Evolutionary conservation across 2,329 filamentous ascomycete species (phyloP).

Genomic region (Gnomoniopsis smithogilvyi): DNA sequence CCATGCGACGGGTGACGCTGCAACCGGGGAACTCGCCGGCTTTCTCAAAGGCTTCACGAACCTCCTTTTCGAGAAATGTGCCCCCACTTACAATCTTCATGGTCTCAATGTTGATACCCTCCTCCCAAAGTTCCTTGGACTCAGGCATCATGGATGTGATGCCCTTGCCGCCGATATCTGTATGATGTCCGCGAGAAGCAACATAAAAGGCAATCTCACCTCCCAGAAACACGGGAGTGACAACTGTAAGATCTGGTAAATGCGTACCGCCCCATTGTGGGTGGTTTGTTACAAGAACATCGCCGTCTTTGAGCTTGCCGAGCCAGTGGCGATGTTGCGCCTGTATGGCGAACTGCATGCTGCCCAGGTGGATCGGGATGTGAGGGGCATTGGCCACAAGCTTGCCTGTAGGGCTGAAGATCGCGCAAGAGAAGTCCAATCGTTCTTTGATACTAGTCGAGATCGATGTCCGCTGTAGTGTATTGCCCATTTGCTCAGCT

Average conservation of each 20-base stretch:
- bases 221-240: slow-evolving; percentile 34
- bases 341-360: slow-evolving; percentile 38
- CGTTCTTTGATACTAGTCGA: slow-evolving; percentile 45
- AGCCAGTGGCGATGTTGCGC: slow-evolving; percentile 33
- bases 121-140: slow-evolving; percentile 39
- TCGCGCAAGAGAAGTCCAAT: slow-evolving; percentile 40
- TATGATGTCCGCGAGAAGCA: slow-evolving; percentile 37
- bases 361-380: slow-evolving; percentile 38
- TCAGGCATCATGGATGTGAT: slow-evolving; percentile 40
- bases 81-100: slow-evolving; percentile 35
- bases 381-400: slow-evolving; percentile 40
- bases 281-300: slow-evolving; percentile 38
- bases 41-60: slow-evolving; percentile 16
- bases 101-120: slow-evolving; percentile 37
- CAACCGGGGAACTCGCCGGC: slow-evolving; percentile 35
- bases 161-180: slow-evolving; percentile 35
- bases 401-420: slow-evolving; percentile 38
- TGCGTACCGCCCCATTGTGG: slow-evolving; percentile 37
- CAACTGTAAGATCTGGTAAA: slow-evolving; percentile 38
- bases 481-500: slow-evolving; percentile 57
- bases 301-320: slow-evolving; percentile 33
- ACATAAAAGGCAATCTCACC: slow-evolving; percentile 34
- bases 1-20: slow-evolving; percentile 32
- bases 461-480: slow-evolving; percentile 52
- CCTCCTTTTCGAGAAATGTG: slow-evolving; percentile 25